Evolutionary conservation across 106 monocot species (phyloP), one percentile per base, ranked within the genome.

Genomic region (Allium cepa): DNA sequence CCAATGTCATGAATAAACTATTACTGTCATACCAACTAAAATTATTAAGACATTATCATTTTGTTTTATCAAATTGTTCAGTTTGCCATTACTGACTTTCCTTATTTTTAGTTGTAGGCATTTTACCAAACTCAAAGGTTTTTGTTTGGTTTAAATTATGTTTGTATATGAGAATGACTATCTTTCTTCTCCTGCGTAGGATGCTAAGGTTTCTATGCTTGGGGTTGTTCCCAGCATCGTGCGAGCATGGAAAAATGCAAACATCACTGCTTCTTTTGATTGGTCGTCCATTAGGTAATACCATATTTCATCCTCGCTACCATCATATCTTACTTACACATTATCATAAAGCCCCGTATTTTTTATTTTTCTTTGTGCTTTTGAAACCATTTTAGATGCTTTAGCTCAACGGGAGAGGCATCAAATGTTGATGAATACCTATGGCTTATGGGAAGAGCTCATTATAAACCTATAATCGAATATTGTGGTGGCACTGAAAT

Each of bases 401-500:
- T 97, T 87, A 76, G 96, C 75, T 97, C 96, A 36, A 77, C 80
- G 26, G 97, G 97, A 51, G 97, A 97, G 80, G 92, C 92, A 72
- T 97, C 97, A 28, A 92, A 69, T 78, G 76, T 89, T 15, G 86
- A 92, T 71, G 97, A 97, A 61, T 92, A 97, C 70, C 79, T 97
- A 50, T 92, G 92, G 97, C 72, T 92, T 51, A 97, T 92, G 97
- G 92, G 97, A 67, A 84, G 97, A 75, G 92, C 92, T 51, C 11
- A 74, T 36, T 97, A 92, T 81, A 92, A 84, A 80, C 97, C 97
- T 56, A 77, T 97, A 26, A 97, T 97, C 50, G 97, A 97, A 67
- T 92, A 92, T 48, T 97, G 97, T 77, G 92, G 97, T 70, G 97
- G 97, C 17, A 97, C 97, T 53, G 97, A 97, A 63, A 89, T 97